phyloP scores from a whole-genome alignment of 495 filamentous ascomycete species.

The Neurospora discreta region DNA sequence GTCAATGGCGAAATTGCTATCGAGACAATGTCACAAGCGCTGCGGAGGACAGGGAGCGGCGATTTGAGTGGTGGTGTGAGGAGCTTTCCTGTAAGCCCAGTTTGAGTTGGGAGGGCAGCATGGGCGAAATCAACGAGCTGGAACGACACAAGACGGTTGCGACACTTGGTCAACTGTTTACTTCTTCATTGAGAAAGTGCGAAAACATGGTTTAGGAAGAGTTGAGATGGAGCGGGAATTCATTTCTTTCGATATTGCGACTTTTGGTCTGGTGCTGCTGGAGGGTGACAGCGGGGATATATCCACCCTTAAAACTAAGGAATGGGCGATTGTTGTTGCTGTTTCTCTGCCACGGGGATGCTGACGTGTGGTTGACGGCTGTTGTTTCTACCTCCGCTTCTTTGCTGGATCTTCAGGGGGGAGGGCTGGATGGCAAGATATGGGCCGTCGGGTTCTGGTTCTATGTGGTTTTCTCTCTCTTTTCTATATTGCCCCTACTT shows the following conservation, averaged over 20 bases:
- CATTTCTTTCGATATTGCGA: not conserved
- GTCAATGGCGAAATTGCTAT: conserved; percentile 62
- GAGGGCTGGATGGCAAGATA: not conserved
- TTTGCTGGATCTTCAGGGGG: not conserved
- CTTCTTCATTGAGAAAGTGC: not conserved
- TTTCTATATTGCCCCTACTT: not conserved
- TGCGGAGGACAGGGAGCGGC: conserved; percentile 69
- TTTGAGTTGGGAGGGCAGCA: conserved; percentile 8
- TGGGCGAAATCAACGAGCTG: not conserved
- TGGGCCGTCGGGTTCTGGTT: not conserved
- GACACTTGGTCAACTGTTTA: not conserved
- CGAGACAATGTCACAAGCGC: conserved; percentile 84
- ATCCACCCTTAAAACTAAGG: not conserved
- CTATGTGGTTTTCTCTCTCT: not conserved
- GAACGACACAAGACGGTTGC: not conserved
- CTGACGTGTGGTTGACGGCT: not conserved
- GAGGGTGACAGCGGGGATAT: not conserved
- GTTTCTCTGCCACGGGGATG: not conserved
- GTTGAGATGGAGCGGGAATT: not conserved
- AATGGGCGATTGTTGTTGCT: not conserved
- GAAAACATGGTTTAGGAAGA: not conserved
- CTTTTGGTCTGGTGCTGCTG: not conserved
- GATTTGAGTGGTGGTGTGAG: conserved; percentile 54
- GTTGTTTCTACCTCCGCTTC: not conserved
- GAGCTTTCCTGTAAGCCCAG: conserved; percentile 52